Base-by-base conservation (phyloP, 805 yeast species). In the Spathaspora girioi region DNA sequence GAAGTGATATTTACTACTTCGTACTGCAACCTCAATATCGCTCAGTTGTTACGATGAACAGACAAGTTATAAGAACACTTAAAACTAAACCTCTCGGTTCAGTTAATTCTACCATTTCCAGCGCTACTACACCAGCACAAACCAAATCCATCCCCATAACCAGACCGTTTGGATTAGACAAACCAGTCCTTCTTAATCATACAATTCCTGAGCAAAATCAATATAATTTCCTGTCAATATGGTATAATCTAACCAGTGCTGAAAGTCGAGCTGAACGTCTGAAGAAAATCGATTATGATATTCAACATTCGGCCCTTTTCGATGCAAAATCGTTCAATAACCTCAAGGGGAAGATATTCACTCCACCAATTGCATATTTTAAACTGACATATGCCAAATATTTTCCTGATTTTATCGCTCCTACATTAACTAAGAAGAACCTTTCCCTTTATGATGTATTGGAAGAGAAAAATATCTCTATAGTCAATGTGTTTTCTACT, bases 261-360 rank as follows among this genome's bases (percentile, higher is more conserved):
- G 71, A 66, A 47, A 75, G 76, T 6, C 66, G 63, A 51, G 77
- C 70, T 43, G 59, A 62, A 46, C 62, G 77, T 54, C 75, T 71
- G 49, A 62, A 65, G 53, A 66, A 69, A 46, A 62, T 74, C 46
- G 75, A 74, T 48, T 72, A 72, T 52, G 79, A 74, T 46, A 64
- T 74, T 41, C 64, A 63, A 32, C 79, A 74, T 55, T 73, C 78
- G 12, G 76, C 76, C 5, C 69, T 73, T 56, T 73, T 70, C 52
- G 79, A 74, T 50, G 64, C 74, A 35, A 72, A 73, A 53, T 72
- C 77, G 1, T 74, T 82, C 62, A 74, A 85, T 46, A 86, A 85
- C 58, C 88, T 93, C 2, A 80, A 83, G 38, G 99, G 98, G 20
- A 90, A 91, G 68, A 76, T 92, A 55, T 94, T 91, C 71, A 72